A percentile compares a stretch with the other conserved stretches of the same genome.
These are phyloP conservation scores for Neurospora sp. DNA, from an alignment of 495 filamentous ascomycete genomes.

Conservation along the genomic window DNA sequence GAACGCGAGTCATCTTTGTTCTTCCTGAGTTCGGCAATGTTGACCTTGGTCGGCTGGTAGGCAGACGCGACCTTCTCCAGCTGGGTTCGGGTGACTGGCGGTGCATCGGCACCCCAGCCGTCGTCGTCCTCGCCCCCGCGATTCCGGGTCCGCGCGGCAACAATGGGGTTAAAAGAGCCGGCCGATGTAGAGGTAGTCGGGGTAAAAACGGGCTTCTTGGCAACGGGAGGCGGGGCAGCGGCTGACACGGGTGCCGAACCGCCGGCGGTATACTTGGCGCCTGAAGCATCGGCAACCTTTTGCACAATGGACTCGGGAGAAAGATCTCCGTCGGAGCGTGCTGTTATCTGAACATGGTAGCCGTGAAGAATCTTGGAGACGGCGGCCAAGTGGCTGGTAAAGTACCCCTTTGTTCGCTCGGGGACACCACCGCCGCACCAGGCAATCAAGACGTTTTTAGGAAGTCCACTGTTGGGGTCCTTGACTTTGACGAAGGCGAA, in stretches of 20 bases:
- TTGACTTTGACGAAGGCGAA: slow-evolving; percentile 96
- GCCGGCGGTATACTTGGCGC: slow-evolving; percentile 78
- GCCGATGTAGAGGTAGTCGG: slow-evolving; percentile 61
- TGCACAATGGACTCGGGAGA: slow-evolving; percentile 78
- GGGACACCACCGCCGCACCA: slow-evolving; percentile 99
- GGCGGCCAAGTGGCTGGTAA: slow-evolving; percentile 82
- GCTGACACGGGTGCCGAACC: slow-evolving; percentile 37
- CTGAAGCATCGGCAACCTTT: slow-evolving; percentile 93
- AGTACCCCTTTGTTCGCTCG: slow-evolving; percentile 94
- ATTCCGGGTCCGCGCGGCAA: slow-evolving; percentile 38
- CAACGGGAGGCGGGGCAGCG: slow-evolving; percentile 53
- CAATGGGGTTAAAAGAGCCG: slow-evolving; percentile 53
- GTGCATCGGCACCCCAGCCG: slow-evolving; percentile 95
- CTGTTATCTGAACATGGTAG: slow-evolving; percentile 95
- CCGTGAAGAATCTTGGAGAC: slow-evolving; percentile 89
- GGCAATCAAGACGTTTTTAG: slow-evolving; percentile 86
- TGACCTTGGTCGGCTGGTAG: slow-evolving; percentile 89
- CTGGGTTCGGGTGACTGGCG: slow-evolving; percentile 71
- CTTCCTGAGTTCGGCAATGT: slow-evolving; percentile 67
- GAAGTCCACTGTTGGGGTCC: slow-evolving; percentile 81
- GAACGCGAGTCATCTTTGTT: slow-evolving; percentile 52
- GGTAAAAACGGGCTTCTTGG: slow-evolving; percentile 83
- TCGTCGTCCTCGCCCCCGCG: slow-evolving; percentile 47
- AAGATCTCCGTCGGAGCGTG: slow-evolving; percentile 80
- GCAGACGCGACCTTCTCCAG: slow-evolving; percentile 89